phyloP scores from a whole-genome alignment of 257 asterid species.

The Ophiorrhiza pumila region DNA sequence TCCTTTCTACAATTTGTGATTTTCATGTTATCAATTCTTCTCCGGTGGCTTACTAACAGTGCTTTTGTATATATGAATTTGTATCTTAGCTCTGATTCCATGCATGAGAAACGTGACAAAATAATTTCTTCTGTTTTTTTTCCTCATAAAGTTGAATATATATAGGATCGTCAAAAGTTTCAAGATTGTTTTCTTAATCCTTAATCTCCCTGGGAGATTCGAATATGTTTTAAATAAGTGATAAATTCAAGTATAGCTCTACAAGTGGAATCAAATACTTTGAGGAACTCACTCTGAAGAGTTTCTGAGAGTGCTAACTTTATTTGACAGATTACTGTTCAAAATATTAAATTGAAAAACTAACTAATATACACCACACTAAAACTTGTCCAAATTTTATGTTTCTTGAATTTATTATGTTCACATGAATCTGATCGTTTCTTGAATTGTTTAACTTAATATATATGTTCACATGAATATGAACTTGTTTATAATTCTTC shows the following conservation, averaged over 20 bases:
- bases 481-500: no score
- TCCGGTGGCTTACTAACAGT: background rate
- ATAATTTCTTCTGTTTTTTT: background rate
- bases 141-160: background rate
- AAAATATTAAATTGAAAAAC: no score
- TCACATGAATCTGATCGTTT: no score
- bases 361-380: no score
- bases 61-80: background rate
- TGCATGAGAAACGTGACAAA: background rate
- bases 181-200: background rate
- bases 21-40: background rate
- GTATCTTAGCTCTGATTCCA: background rate
- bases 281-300: background rate
- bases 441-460: no score
- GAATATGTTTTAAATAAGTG: background rate
- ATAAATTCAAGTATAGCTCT: background rate
- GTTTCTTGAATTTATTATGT: no score
- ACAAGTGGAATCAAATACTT: background rate
- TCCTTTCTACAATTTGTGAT: background rate
- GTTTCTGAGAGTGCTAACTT: background rate
- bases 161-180: background rate
- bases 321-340: conserved; percentile 58
- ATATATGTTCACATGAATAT: no score
- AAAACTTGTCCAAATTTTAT: no score
- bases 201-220: background rate